Evolutionary conservation across 345 rosid species (phyloP), one percentile per base, ranked within the genome.

Genomic region (Linum tenue): DNA sequence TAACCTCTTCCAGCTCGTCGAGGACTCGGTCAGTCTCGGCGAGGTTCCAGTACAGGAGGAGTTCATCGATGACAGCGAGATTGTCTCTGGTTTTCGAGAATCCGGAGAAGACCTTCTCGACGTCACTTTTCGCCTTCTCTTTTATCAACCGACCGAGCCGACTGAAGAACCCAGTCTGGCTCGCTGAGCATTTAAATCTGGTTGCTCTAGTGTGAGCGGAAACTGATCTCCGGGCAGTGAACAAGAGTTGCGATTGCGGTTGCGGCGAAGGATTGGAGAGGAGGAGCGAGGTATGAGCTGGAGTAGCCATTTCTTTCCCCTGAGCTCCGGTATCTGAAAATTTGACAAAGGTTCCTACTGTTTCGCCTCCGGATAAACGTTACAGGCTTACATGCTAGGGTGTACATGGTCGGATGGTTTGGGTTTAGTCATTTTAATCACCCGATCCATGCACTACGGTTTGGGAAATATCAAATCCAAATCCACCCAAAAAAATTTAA

Each of bases 1-100:
- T 17, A 39, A 92, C 98, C 96, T 90, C 97, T 84, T 92, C 97
- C 31, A 92, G 83, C 44, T 90, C 95, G 75, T 92, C 97, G 64
- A 90, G 96, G 66, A 92, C 90, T 55, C 84, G 81, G 82, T 92
- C 99, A 10, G 95, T 90, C 60, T 92, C 96, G 16, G 89, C 79
- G 16, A 92, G 96, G 80, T 92, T 92, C 97, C 96, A 92, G 77
- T 82, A 92, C 40, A 92, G 91, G 9, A 92, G 81, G 43, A 92
- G 96, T 77, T 92, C 95, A 58, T 92, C 97, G 55, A 92, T 80
- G 62, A 90, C 97, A 48, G 96, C 94, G 57, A 92, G 90, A 63
- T 92, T 90, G 60, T 90, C 89, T 64, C 98, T 81, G 64, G 97
- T 92, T 76, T 88, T 90, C 59, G 98, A 85, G 79, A 92, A 92